These are phyloP conservation scores for Thymus quinquecostatus DNA, from an alignment of 257 asterid species.

Conservation along the genomic window DNA sequence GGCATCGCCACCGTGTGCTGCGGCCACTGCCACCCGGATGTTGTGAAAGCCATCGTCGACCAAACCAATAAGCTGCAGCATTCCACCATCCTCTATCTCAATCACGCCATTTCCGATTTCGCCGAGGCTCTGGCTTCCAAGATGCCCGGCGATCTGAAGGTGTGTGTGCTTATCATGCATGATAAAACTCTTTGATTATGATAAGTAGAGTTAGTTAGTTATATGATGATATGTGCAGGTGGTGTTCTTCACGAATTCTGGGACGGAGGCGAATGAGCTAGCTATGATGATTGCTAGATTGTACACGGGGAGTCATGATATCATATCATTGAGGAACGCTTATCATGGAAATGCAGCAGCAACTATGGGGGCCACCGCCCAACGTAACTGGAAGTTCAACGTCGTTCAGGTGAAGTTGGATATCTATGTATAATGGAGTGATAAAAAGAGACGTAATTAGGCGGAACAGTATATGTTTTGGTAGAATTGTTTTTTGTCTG, in stretches of 20 bases:
- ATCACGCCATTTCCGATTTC: slow-evolving; percentile 68
- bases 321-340: slow-evolving; percentile 67
- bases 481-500: background rate
- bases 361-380: slow-evolving; percentile 82
- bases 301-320: slow-evolving; percentile 63
- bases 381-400: slow-evolving; percentile 72
- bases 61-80: slow-evolving; percentile 66
- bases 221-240: slow-evolving; percentile 39
- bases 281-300: slow-evolving; percentile 81
- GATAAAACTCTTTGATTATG: background rate
- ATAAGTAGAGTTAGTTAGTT: too few species aligned
- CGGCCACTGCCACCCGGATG: slow-evolving; percentile 89
- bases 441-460: too few species aligned
- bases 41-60: slow-evolving; percentile 59
- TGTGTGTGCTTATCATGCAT: slow-evolving; percentile 1
- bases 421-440: too few species aligned
- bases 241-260: slow-evolving; percentile 78
- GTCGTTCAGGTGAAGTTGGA: slow-evolving; percentile 49
- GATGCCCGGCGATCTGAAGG: slow-evolving; percentile 79
- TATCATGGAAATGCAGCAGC: slow-evolving; percentile 79
- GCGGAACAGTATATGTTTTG: too few species aligned
- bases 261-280: slow-evolving; percentile 79
- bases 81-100: slow-evolving; percentile 64
- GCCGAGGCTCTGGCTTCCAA: slow-evolving; percentile 77
- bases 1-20: slow-evolving; percentile 80